These are phyloP conservation scores for Wickerhamiella occidentalis DNA, from an alignment of 805 yeast species.

Conservation along the genomic window DNA sequence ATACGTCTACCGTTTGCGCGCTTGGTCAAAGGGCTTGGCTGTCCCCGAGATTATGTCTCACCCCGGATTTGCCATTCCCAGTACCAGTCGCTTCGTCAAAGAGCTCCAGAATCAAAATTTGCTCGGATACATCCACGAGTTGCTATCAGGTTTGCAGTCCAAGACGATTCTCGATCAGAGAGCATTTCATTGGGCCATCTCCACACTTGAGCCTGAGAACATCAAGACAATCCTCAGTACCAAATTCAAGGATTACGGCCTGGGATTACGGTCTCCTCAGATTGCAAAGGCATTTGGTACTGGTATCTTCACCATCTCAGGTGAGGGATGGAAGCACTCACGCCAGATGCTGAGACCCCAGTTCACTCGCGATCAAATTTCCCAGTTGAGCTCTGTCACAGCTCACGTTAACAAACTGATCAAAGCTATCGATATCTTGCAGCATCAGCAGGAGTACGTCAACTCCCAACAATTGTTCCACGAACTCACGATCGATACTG, in stretches of 20 bases:
- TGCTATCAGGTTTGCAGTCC: not conserved
- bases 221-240: conserved; percentile 26
- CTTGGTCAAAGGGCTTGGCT: not conserved
- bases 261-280: conserved; percentile 24
- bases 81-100: not conserved
- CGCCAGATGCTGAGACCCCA: conserved; percentile 28
- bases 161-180: conserved; percentile 21
- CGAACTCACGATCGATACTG: conserved; percentile 27
- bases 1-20: not conserved
- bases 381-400: conserved; percentile 13
- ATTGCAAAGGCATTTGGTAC: conserved; percentile 21
- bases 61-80: not conserved
- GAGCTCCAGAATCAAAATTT: not conserved
- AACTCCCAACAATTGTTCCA: conserved; percentile 26
- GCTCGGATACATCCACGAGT: not conserved
- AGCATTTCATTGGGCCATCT: conserved; percentile 26
- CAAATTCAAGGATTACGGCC: conserved; percentile 24
- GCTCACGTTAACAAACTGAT: conserved; percentile 17
- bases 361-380: conserved; percentile 13
- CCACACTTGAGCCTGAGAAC: conserved; percentile 26
- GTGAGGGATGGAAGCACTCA: conserved; percentile 28
- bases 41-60: not conserved
- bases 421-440: conserved; percentile 10
- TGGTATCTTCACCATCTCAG: conserved; percentile 28
- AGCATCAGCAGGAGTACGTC: conserved; percentile 11